Percentiles rank a stretch among this genome's conserved stretches.
These are phyloP conservation scores for Saccharomyces hybrid DNA, from an alignment of 1,139 yeast species.

Conservation along the genomic window DNA sequence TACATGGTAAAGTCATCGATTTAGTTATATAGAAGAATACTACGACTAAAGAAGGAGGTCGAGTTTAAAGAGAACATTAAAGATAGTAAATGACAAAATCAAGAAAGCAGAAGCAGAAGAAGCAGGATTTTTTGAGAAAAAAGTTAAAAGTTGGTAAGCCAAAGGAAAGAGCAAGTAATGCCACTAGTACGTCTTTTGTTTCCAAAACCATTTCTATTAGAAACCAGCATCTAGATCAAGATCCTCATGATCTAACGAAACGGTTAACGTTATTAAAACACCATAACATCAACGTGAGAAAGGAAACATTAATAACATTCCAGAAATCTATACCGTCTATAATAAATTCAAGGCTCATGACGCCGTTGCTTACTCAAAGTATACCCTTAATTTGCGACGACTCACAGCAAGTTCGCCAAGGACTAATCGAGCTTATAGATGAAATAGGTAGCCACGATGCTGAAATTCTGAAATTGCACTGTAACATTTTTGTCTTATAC, in stretches of 20 bases:
- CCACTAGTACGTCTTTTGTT: conserved; percentile 77
- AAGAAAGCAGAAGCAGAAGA: conserved; percentile 31
- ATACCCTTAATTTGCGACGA: conserved; percentile 32
- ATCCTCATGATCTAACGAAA: conserved; percentile 42
- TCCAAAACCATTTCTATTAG: conserved; percentile 67
- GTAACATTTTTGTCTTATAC: conserved; percentile 58
- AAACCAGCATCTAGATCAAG: conserved; percentile 36
- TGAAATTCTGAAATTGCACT: conserved; percentile 58
- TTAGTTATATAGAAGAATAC: background rate
- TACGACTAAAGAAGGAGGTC: background rate
- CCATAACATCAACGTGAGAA: conserved; percentile 65
- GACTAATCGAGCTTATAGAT: conserved; percentile 46
- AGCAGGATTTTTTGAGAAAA: conserved; percentile 45
- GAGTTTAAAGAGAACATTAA: background rate
- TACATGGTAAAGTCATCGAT: background rate
- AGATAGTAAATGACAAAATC: conserved; percentile 25
- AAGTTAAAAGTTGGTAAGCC: conserved; percentile 87
- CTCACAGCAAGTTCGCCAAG: conserved; percentile 50
- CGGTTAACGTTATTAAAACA: conserved; percentile 67
- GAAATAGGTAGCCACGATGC: conserved; percentile 46
- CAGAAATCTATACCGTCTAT: conserved; percentile 42
- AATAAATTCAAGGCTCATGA: conserved; percentile 24
- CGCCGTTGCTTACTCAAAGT: conserved; percentile 26
- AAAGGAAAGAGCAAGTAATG: conserved; percentile 59
- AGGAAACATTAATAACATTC: conserved; percentile 56